Percentiles rank a stretch among this genome's conserved stretches.
Conservation (phyloP, 2,329 filamentous ascomycete species). For the Diaporthe australafricana region DNA sequence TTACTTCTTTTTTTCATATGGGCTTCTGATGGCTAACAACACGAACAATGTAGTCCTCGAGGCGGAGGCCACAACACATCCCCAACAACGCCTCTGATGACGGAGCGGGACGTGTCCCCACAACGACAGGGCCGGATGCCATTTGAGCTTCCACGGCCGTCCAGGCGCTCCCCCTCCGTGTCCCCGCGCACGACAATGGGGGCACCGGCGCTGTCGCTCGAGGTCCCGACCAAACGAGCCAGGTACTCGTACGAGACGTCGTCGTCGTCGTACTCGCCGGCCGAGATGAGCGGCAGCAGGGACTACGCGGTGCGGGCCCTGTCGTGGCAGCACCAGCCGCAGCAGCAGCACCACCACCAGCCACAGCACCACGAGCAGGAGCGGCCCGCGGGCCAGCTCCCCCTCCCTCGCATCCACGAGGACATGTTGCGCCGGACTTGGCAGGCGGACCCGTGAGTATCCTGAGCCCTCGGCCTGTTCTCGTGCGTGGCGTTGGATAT, state of each 20-base stretch:
- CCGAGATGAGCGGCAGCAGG: slow-evolving; percentile 46
- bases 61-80: slow-evolving; percentile 64
- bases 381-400: slow-evolving; percentile 50
- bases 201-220: slow-evolving; percentile 45
- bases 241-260: slow-evolving; percentile 60
- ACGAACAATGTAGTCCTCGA: slow-evolving; percentile 57
- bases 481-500: background rate
- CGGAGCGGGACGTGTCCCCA: slow-evolving; percentile 59
- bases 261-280: slow-evolving; percentile 45
- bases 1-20: slow-evolving; percentile 18
- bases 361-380: slow-evolving; percentile 52
- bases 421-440: slow-evolving; percentile 55
- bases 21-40: slow-evolving; percentile 38
- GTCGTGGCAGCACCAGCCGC: slow-evolving; percentile 28
- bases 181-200: slow-evolving; percentile 58
- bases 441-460: slow-evolving; percentile 49
- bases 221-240: slow-evolving; percentile 59
- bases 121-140: slow-evolving; percentile 45
- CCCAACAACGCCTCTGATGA: slow-evolving; percentile 60
- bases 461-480: slow-evolving; percentile 20
- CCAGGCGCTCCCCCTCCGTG: slow-evolving; percentile 59
- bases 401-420: slow-evolving; percentile 61
- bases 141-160: slow-evolving; percentile 52
- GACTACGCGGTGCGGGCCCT: slow-evolving; percentile 44
- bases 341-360: slow-evolving; percentile 50